phyloP scores from a whole-genome alignment of 2,329 filamentous ascomycete genomes.

The Basipetospora sp. region DNA sequence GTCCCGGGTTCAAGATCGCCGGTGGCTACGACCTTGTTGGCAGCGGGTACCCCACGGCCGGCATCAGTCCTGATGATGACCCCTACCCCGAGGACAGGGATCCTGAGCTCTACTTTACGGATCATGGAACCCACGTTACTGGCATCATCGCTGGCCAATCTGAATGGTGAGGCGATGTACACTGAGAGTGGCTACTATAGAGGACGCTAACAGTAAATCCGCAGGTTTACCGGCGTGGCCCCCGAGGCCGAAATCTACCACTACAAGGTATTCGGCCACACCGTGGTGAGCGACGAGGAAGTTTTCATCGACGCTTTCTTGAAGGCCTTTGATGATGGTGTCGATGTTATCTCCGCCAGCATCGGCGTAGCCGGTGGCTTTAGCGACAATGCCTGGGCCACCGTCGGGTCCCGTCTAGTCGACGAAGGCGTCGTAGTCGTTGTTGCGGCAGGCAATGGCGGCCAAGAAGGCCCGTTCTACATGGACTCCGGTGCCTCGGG shows the following conservation, averaged over 20 bases:
- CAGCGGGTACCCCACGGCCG: conserved; percentile 3
- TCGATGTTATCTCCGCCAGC: conserved; percentile 29
- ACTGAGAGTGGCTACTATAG: too few species aligned
- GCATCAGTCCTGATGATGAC: conserved; percentile 5
- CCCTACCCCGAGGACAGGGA: conserved; percentile 6
- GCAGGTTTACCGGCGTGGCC: conserved; percentile 11
- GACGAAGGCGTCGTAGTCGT: conserved; percentile 32
- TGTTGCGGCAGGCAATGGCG: conserved; percentile 37
- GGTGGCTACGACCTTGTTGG: conserved; percentile 26
- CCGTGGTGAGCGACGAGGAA: conserved; percentile 13
- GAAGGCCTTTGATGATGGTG: conserved; percentile 18
- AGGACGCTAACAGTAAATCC: too few species aligned
- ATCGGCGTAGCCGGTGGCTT: conserved; percentile 25
- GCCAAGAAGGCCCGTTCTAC: conserved; percentile 32
- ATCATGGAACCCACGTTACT: conserved; percentile 23
- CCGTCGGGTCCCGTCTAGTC: conserved; percentile 26
- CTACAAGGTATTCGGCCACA: conserved; percentile 9
- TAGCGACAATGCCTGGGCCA: conserved; percentile 26
- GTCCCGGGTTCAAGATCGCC: conserved; percentile 22
- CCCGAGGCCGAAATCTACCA: conserved; percentile 12
- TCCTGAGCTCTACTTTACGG: conserved; percentile 7
- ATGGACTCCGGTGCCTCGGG: conserved; percentile 25
- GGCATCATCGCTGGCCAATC: conserved; percentile 13
- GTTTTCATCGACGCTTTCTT: conserved; percentile 22
- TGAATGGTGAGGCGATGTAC: conserved; percentile 5